phyloP scores from a whole-genome alignment of 2,329 filamentous ascomycete species.

The Colletotrichum lini region DNA sequence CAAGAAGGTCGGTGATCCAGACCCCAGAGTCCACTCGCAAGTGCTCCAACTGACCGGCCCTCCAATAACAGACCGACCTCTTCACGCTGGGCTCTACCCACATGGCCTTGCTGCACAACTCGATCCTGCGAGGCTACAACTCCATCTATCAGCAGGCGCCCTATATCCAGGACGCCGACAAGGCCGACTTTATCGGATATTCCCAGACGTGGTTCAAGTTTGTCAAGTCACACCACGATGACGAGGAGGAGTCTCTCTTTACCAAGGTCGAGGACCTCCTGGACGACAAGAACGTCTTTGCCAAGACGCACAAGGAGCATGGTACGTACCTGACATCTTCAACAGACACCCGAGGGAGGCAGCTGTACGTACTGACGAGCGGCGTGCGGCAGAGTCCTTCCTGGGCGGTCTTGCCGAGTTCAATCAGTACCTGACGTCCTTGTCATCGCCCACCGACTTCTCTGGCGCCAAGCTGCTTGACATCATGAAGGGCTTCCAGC shows the following conservation, averaged over 20 bases:
- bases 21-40: background rate
- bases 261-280: conserved; percentile 67
- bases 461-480: conserved; percentile 60
- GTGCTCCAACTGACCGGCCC: conserved; percentile 32
- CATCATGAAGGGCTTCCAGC: conserved; percentile 67
- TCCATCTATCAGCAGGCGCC: conserved; percentile 73
- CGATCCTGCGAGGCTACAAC: conserved; percentile 75
- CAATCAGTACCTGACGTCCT: conserved; percentile 64
- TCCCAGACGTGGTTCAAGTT: conserved; percentile 71
- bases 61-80: conserved; percentile 64
- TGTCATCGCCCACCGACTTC: conserved; percentile 59
- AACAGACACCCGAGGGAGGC: background rate
- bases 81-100: conserved; percentile 73
- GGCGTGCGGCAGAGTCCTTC: conserved; percentile 57
- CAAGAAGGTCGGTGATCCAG: conserved; percentile 58
- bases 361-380: background rate
- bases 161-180: conserved; percentile 65
- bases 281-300: conserved; percentile 65
- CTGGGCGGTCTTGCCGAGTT: conserved; percentile 66
- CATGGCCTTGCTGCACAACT: conserved; percentile 74
- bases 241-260: conserved; percentile 71
- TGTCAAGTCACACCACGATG: conserved; percentile 72
- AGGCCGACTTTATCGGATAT: conserved; percentile 71
- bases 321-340: conserved; percentile 54
- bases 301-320: conserved; percentile 68